A percentile compares a stretch with the other conserved stretches of the same genome.
Conservation (phyloP, 495 filamentous ascomycete genomes). For the Astrocystis sublimbata region DNA sequence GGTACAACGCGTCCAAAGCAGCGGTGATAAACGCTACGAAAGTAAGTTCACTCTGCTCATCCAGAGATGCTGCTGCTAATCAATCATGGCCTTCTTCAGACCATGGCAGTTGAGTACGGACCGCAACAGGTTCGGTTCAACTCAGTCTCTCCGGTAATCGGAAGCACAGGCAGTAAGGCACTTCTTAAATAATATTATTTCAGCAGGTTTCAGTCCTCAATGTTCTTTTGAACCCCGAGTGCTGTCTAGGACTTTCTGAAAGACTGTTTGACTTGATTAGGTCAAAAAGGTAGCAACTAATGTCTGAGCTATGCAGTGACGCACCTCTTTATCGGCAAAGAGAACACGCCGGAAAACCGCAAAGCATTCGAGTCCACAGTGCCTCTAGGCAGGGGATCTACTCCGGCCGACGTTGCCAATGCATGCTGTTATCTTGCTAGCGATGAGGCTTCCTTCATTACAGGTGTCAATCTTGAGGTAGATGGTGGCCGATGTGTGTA, state of each 20-base stretch:
- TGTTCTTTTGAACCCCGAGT: too few species aligned
- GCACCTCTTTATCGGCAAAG: constrained; percentile 63
- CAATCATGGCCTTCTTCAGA: constrained; percentile 55
- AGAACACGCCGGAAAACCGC: constrained; percentile 68
- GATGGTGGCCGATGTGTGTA: constrained; percentile 54
- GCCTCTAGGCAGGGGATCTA: constrained; percentile 63
- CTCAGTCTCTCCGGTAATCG: constrained; percentile 61
- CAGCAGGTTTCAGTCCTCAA: too few species aligned
- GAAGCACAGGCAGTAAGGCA: constrained; percentile 62
- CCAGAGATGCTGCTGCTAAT: not conserved
- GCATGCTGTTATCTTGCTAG: constrained; percentile 67
- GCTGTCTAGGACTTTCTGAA: too few species aligned
- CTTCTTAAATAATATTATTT: too few species aligned
- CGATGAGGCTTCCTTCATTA: constrained; percentile 68
- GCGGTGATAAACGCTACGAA: constrained; percentile 61
- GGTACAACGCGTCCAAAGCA: constrained; percentile 71
- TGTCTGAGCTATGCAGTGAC: too few species aligned
- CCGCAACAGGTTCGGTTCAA: constrained; percentile 67
- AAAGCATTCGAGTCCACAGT: constrained; percentile 67
- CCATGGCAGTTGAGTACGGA: constrained; percentile 68
- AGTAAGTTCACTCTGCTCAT: constrained; percentile 12
- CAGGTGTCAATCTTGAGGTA: constrained; percentile 64
- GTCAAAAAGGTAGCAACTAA: too few species aligned
- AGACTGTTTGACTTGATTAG: too few species aligned
- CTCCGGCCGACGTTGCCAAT: constrained; percentile 66